Base-by-base conservation (phyloP, 1,284 basidiomycete genomes). In the Leccinum griseonigrum region DNA sequence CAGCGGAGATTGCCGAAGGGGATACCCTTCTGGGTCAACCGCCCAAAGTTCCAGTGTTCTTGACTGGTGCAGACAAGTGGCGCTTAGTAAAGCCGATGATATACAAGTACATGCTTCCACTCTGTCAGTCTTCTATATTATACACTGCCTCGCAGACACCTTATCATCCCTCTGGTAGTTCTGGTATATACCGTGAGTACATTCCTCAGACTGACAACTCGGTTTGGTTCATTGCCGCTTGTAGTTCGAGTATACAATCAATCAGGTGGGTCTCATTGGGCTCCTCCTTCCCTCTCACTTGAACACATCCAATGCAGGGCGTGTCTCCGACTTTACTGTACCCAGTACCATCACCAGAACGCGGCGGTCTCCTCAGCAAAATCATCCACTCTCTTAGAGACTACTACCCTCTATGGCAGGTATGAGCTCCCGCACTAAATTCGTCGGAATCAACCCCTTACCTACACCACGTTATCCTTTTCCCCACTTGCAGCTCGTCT, bases 381-480 rank as follows among this genome's bases (percentile, higher is more conserved):
- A 81, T 98, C 61, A 94, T 98, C 66, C 87, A 92, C 68, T 89
- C 87, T 1, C 83, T 97, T 34, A 82, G 93, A 36, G 97, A 99
- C 72, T 99, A 97, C 74, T 98, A 98, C 75, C 95, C 96, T 6
- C 83, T 97, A 48, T 95, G 94, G 92, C 91, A 92, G 88, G 90
- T 88, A 63, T 53, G 84, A 48, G 13, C 40, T 16, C 26, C 56
- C 40, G 48, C 18, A 32, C 18, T n/a, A 18, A 31, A 16, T 48
- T 65, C 54, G 54, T 38, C 22, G 10, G 26, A 60, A 28, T 53
- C 43, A n/a, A 4, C 9, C 32, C 54, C 68, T 70, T 13, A 70
- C 46, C 43, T 57, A 48, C 51, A 61, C 63, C 9, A 56, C 73
- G 4, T 76, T 69, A 61, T 74, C 36, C n/a, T n/a, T 36, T 16